phyloP scores from a whole-genome alignment of 2,329 filamentous ascomycete genomes.

The Claviceps africana region DNA sequence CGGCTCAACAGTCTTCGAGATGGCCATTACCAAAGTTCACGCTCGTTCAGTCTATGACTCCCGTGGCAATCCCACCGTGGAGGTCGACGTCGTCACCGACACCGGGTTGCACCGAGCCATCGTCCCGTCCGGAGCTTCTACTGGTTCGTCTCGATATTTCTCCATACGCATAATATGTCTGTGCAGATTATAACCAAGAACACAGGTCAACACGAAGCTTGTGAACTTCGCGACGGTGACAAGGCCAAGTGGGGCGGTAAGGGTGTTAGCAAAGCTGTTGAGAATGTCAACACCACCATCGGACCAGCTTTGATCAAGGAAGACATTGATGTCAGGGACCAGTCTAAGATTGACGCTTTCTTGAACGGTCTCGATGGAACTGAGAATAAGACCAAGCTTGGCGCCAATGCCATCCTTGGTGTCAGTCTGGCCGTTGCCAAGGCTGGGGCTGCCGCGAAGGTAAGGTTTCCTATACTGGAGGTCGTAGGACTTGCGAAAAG shows the following conservation, averaged over 20 bases:
- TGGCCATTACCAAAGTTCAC: constrained; percentile 85
- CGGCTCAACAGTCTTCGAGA: constrained; percentile 33
- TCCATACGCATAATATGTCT: constrained; percentile 7
- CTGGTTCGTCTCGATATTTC: constrained; percentile 45
- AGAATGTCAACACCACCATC: constrained; percentile 73
- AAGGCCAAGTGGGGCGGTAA: constrained; percentile 77
- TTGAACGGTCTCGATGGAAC: constrained; percentile 76
- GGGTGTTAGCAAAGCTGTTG: constrained; percentile 73
- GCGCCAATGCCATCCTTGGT: constrained; percentile 80
- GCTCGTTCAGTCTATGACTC: constrained; percentile 97
- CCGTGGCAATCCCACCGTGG: constrained; percentile 93
- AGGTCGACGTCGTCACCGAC: constrained; percentile 94
- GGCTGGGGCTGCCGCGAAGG: constrained; percentile 79
- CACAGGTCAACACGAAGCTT: constrained; percentile 75
- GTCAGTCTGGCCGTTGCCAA: constrained; percentile 75
- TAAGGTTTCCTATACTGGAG: constrained; percentile 12
- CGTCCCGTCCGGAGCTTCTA: constrained; percentile 91
- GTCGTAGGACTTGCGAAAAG: too few species aligned
- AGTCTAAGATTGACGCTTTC: constrained; percentile 71
- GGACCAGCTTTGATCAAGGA: constrained; percentile 71
- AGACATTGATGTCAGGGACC: constrained; percentile 73
- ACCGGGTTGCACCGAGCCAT: constrained; percentile 95
- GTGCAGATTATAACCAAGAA: constrained; percentile 16
- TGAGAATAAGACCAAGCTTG: constrained; percentile 74
- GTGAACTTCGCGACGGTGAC: constrained; percentile 82